Percentiles rank a stretch among this genome's conserved stretches.
Conservation (phyloP, 257 asterid species). For the Salvia rosmarinus region DNA sequence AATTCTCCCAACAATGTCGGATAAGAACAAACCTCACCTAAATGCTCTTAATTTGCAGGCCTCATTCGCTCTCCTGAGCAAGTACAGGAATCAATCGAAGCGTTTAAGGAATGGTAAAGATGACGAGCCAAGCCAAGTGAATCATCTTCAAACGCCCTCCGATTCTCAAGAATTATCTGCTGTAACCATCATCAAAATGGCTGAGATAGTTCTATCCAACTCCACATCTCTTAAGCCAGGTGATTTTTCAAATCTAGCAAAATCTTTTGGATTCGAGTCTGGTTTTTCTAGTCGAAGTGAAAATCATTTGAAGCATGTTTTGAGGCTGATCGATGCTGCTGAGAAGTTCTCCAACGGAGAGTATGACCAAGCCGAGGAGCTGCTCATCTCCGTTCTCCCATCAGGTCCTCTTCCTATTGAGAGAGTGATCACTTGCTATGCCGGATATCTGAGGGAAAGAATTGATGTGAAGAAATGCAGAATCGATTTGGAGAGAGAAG, state of each 20-base stretch:
- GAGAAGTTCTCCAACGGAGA: not conserved
- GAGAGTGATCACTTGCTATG: not conserved
- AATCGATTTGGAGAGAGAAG: slow-evolving; percentile 16
- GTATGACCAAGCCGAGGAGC: not conserved
- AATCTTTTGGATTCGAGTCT: not conserved
- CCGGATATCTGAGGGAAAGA: not conserved
- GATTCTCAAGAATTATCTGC: slow-evolving; percentile 8
- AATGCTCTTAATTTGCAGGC: not conserved
- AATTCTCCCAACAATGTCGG: not conserved
- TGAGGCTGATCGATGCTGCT: slow-evolving; percentile 11
- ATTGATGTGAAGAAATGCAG: not conserved
- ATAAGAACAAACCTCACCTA: no score
- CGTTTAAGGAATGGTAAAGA: not conserved
- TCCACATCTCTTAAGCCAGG: not conserved
- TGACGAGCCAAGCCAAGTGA: not conserved
- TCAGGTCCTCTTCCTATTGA: not conserved
- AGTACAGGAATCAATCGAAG: not conserved
- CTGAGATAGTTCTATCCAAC: not conserved
- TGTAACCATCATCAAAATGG: not conserved
- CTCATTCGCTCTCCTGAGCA: slow-evolving; percentile 9
- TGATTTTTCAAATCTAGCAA: not conserved
- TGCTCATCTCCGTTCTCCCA: not conserved
- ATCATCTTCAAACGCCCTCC: not conserved
- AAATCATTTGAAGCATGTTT: not conserved
- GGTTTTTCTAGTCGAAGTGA: not conserved